Conservation (phyloP, 495 filamentous ascomycete genomes). For the Xylaria scruposa region DNA sequence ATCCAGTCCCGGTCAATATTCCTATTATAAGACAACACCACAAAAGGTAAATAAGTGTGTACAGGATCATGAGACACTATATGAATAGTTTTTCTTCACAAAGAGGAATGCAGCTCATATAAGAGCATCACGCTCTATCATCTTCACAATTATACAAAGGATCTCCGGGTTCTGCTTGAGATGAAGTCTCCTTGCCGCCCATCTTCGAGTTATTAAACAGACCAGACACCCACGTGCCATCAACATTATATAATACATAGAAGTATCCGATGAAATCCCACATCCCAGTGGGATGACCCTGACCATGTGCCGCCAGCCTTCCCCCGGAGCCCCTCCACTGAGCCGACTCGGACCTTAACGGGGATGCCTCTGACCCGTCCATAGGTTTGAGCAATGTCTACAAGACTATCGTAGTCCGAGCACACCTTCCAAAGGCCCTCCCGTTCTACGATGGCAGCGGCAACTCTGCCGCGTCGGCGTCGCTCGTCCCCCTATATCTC, state of each 20-base stretch:
- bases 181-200: slow-evolving; percentile 28
- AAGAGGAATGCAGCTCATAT: neutral
- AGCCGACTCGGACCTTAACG: slow-evolving; percentile 25
- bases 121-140: neutral
- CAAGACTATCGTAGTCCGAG: slow-evolving; percentile 29
- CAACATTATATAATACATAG: slow-evolving; percentile 29
- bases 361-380: slow-evolving; percentile 7
- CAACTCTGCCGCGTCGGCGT: slow-evolving; percentile 24
- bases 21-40: neutral
- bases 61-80: neutral
- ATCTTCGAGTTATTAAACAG: slow-evolving; percentile 33
- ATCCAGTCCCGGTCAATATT: neutral
- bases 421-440: slow-evolving; percentile 28
- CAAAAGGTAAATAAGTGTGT: neutral
- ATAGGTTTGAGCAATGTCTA: slow-evolving; percentile 25
- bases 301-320: slow-evolving; percentile 23
- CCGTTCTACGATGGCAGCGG: slow-evolving; percentile 21
- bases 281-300: slow-evolving; percentile 22
- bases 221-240: slow-evolving; percentile 30
- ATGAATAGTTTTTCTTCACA: neutral
- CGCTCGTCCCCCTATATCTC: no score
- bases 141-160: neutral
- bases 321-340: slow-evolving; percentile 24
- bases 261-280: slow-evolving; percentile 36
- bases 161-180: slow-evolving; percentile 32